These are phyloP conservation scores for Kandelia obovata DNA, from an alignment of 345 rosid species.

Conservation along the genomic window DNA sequence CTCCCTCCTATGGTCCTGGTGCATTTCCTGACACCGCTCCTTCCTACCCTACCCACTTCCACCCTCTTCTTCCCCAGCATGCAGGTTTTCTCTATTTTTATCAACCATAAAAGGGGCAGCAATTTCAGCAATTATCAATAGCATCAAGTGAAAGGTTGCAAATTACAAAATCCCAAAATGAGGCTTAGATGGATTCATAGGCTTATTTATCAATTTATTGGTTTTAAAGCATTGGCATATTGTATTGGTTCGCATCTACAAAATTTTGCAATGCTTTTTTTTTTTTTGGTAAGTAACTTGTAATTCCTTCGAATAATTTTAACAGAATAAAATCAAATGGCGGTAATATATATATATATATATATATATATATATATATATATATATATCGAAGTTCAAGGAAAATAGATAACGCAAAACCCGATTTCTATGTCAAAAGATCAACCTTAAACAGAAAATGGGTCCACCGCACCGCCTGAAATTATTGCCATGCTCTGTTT, in stretches of 20 bases:
- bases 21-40: slow-evolving; percentile 59
- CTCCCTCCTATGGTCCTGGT: slow-evolving; percentile 51
- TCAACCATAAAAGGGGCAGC: background rate
- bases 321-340: background rate
- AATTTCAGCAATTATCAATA: slow-evolving; percentile 1
- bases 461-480: background rate
- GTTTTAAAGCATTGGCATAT: background rate
- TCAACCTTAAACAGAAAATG: too few species aligned
- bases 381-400: too few species aligned
- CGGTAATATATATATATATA: too few species aligned
- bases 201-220: background rate
- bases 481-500: background rate
- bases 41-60: slow-evolving; percentile 59
- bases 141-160: background rate
- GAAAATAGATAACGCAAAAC: background rate
- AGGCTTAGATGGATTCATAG: background rate
- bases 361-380: too few species aligned
- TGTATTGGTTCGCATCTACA: background rate
- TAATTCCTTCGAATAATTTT: background rate
- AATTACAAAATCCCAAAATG: background rate
- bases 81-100: background rate
- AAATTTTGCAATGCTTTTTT: background rate
- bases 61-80: slow-evolving; percentile 34
- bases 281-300: too few species aligned
- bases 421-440: background rate